Conservation (phyloP, 495 filamentous ascomycete species). For the Tuber umbilicatum region DNA sequence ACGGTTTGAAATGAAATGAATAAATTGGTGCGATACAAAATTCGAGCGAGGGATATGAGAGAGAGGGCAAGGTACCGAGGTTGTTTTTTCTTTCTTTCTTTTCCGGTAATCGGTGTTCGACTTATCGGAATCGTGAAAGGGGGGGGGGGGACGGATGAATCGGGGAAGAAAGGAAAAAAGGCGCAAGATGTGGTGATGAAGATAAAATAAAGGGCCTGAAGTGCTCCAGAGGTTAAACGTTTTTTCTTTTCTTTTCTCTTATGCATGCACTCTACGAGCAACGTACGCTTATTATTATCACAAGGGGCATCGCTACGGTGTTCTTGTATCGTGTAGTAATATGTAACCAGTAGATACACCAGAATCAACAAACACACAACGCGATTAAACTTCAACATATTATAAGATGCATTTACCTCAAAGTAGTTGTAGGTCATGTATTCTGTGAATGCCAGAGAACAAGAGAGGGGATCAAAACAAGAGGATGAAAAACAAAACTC, state of each 20-base stretch:
- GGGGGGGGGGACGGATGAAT: neutral
- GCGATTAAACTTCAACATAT: neutral
- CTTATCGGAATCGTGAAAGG: neutral
- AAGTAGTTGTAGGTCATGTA: constrained; percentile 17
- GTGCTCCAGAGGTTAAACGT: neutral
- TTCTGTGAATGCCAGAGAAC: constrained; percentile 24
- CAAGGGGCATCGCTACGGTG: neutral
- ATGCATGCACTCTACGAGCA: neutral
- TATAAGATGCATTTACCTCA: neutral
- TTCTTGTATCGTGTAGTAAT: neutral
- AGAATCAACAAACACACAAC: neutral
- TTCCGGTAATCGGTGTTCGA: neutral
- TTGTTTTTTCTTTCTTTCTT: neutral
- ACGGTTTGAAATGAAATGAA: neutral
- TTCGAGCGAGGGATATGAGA: neutral
- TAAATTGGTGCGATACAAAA: neutral
- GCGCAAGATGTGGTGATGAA: neutral
- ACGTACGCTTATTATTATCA: neutral
- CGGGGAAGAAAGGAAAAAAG: neutral
- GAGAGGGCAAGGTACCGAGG: neutral
- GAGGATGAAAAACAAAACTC: constrained; percentile 22
- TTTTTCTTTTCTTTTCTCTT: neutral
- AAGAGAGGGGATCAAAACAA: constrained; percentile 10
- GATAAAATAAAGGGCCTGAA: neutral
- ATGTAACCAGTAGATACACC: neutral